Evolutionary conservation across 2,329 filamentous ascomycete genomes (phyloP), one percentile per base, ranked within the genome.

Genomic region (Triangularia setosa): DNA sequence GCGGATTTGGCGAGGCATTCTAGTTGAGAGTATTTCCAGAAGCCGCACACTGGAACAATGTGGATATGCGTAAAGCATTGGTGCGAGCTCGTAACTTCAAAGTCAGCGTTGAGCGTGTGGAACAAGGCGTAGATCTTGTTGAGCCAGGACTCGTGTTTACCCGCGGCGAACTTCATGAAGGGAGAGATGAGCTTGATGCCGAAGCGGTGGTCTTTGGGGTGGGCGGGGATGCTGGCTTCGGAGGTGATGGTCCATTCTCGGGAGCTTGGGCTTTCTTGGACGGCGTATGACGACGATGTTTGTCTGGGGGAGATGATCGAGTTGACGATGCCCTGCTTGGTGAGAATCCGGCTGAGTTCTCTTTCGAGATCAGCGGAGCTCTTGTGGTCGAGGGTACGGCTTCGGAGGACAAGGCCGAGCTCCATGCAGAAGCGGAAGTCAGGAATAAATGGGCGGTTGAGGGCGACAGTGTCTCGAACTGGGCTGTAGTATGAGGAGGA

Each of bases 371-470:
- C 61, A 12, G 23, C 27, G 2, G 58, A 56, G n/a, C 24, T 61
- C 27, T 62, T 65, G 62, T 72, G 69, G 30, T 69, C 33, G 28
- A 61, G 60, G n/a, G 62, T 59, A 11, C 70, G 68, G 66, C 69
- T 71, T 55, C 70, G 67, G 33, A 71, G 58, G 60, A 70, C 62
- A 18, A 72, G 65, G 62, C 66, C 66, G 12, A 72, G 63, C 44
- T 70, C 70, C 58, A 69, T 60, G 53, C 67, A 69, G 60, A 72
- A 69, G 56, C 64, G 67, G 68, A 72, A 71, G 48, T 71, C 68
- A 1, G 68, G 67, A 21, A 58, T 24, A 1, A 30, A 1, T 11
- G 40, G 12, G 16, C 58, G 58, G 24, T 30, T 44, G 40, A 48
- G 21, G 40, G 40, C n/a, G 40, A 48, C 40, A 1, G 40, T 48